These are phyloP conservation scores for Rubia tinctorum DNA, from an alignment of 305 asterid genomes.

Conservation along the genomic window DNA sequence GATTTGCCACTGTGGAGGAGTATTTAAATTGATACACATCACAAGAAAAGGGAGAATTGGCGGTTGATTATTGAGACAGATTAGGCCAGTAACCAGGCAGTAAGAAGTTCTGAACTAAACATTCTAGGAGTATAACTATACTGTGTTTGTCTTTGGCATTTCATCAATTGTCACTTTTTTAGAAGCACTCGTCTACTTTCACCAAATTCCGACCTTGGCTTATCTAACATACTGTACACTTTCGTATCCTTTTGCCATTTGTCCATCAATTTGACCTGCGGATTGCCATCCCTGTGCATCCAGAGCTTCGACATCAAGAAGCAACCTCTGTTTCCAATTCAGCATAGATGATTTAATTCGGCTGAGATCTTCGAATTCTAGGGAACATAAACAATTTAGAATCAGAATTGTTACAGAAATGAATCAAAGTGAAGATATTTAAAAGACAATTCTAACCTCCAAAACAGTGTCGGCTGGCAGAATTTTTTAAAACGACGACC, in stretches of 20 bases:
- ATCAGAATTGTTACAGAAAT: background rate
- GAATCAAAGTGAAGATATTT: background rate
- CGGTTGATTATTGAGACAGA: too few species aligned
- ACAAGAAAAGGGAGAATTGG: too few species aligned
- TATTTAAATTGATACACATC: too few species aligned
- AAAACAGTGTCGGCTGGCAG: background rate
- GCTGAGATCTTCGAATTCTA: background rate
- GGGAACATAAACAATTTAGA: background rate
- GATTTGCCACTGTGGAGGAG: too few species aligned
- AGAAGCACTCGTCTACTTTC: background rate
- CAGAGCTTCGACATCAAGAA: background rate
- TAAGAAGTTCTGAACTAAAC: too few species aligned
- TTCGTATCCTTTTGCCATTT: background rate
- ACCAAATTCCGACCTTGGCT: background rate
- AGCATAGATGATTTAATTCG: background rate
- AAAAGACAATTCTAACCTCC: conserved; percentile 12
- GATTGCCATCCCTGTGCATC: background rate
- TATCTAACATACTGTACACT: background rate
- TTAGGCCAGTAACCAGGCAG: too few species aligned
- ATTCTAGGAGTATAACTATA: too few species aligned
- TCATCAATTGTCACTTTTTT: background rate
- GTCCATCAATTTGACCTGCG: background rate
- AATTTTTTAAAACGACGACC: background rate
- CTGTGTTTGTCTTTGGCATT: too few species aligned
- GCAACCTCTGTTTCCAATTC: background rate